A percentile compares a stretch with the other conserved stretches of the same genome.
Evolutionary conservation across 306 rosid species (phyloP).

Genomic region (Cucumis melo): DNA sequence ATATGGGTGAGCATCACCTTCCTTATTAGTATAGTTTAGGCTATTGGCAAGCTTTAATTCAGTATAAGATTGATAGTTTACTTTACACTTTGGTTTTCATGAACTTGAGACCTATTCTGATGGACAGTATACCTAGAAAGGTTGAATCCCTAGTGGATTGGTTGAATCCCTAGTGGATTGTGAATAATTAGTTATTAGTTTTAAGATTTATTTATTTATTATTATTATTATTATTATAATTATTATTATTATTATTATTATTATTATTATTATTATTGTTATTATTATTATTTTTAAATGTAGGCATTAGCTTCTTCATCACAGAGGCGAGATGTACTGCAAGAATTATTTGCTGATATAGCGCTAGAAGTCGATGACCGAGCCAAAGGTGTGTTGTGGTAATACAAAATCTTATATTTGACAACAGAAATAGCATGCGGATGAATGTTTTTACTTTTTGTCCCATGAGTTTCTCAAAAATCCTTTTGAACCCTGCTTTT

Average conservation of each 20-base stretch:
- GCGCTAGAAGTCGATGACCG: slow-evolving; percentile 89
- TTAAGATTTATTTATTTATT: background rate
- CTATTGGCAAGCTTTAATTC: background rate
- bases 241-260: background rate
- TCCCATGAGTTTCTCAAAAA: background rate
- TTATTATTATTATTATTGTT: background rate
- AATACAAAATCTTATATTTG: background rate
- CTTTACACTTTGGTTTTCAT: background rate
- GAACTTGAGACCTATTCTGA: background rate
- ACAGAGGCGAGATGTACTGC: slow-evolving; percentile 85
- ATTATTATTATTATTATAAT: too few species aligned
- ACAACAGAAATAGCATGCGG: background rate
- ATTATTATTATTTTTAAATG: slow-evolving; percentile 6
- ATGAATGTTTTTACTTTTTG: background rate
- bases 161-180: background rate
- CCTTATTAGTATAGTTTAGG: background rate
- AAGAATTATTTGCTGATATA: slow-evolving; percentile 81
- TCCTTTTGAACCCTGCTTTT: background rate
- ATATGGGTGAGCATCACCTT: background rate
- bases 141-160: background rate
- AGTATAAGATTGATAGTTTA: background rate
- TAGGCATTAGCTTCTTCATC: slow-evolving; percentile 75
- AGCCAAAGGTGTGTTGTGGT: slow-evolving; percentile 57
- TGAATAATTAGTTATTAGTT: background rate
- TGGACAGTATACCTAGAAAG: background rate